Conservation (phyloP, 1,284 basidiomycete genomes). For the Hymenochaete sp. region DNA sequence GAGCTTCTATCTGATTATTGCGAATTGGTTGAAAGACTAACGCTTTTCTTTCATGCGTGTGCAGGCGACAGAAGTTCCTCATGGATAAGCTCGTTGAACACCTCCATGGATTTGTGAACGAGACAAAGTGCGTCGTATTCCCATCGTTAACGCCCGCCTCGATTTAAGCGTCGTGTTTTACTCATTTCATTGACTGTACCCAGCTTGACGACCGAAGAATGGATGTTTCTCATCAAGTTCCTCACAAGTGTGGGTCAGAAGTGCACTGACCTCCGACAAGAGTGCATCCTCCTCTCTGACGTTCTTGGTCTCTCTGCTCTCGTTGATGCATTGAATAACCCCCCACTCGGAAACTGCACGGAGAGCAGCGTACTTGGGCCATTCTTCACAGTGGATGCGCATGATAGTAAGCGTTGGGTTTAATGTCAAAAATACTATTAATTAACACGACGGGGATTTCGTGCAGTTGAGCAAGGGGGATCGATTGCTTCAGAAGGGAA, state of each 20-base stretch:
- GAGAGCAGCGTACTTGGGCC: constrained; percentile 77
- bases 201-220: constrained; percentile 74
- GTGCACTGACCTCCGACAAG: constrained; percentile 67
- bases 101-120: constrained; percentile 63
- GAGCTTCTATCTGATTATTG: not conserved
- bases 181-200: not conserved
- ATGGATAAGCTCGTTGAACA: constrained; percentile 47
- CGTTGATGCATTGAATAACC: constrained; percentile 73
- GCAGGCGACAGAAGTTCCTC: constrained; percentile 39
- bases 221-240: constrained; percentile 74
- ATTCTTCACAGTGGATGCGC: constrained; percentile 77
- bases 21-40: not conserved
- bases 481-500: constrained; percentile 74
- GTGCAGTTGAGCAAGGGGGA: constrained; percentile 46
- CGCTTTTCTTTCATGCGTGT: no score
- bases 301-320: constrained; percentile 70
- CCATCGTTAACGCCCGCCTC: not conserved
- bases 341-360: constrained; percentile 54
- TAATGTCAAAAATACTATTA: not conserved
- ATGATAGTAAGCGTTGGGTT: constrained; percentile 43
- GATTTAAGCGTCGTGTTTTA: not conserved
- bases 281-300: constrained; percentile 80
- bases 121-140: constrained; percentile 41
- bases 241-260: constrained; percentile 67
- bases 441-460: not conserved